Percentiles rank a stretch among this genome's conserved stretches.
These are phyloP conservation scores for Adansonia gregorii DNA, from an alignment of 441 rosid genomes.

Conservation along the genomic window DNA sequence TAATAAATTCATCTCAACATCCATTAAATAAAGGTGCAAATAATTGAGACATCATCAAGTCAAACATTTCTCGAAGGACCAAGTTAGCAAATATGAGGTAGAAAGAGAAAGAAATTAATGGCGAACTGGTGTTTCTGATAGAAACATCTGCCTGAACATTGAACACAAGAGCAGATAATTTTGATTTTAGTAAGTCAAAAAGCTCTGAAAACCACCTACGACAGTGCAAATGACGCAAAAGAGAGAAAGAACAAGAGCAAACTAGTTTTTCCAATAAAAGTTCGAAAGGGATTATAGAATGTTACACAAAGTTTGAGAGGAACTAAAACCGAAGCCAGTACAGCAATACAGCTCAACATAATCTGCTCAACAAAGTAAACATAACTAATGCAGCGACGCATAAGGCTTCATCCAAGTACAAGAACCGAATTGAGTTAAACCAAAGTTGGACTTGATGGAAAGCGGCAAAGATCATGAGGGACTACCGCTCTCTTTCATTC, in stretches of 20 bases:
- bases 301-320: not conserved
- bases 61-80: not conserved
- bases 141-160: slow-evolving; percentile 6
- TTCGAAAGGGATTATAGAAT: not conserved
- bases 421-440: not conserved
- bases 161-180: not conserved
- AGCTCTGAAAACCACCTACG: not conserved
- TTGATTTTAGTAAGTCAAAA: slow-evolving; percentile 1
- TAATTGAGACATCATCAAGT: not conserved
- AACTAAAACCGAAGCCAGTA: not conserved
- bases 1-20: not conserved
- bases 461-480: not conserved
- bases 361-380: not conserved
- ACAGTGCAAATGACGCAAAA: too few species aligned
- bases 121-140: not conserved
- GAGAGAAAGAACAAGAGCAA: too few species aligned
- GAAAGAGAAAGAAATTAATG: not conserved
- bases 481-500: not conserved
- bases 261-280: not conserved
- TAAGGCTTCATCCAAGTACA: not conserved
- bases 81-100: not conserved
- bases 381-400: not conserved
- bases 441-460: not conserved
- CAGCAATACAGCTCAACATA: not conserved
- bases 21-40: not conserved